Conservation (phyloP, 441 rosid genomes). For the Gossypium gossypioides region DNA sequence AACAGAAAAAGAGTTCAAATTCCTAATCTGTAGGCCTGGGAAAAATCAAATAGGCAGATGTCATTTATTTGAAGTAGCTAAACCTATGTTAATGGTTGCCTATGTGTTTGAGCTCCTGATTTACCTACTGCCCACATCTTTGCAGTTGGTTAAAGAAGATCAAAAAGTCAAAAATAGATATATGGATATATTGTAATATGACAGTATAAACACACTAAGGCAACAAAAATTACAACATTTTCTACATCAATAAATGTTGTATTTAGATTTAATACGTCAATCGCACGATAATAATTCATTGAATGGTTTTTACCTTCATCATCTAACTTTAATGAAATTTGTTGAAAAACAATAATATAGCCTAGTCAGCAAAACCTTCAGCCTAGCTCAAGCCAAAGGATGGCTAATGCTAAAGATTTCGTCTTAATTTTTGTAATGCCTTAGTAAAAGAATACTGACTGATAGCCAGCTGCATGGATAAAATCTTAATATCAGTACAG, state of each 20-base stretch:
- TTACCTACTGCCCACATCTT: neutral
- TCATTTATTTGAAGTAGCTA: neutral
- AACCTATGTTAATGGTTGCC: neutral
- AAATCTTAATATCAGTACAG: neutral
- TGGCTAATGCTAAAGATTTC: no score
- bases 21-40: neutral
- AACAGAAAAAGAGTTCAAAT: neutral
- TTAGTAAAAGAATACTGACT: neutral
- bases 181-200: neutral
- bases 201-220: neutral
- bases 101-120: neutral
- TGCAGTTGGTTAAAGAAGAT: neutral
- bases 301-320: neutral
- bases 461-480: neutral
- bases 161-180: neutral
- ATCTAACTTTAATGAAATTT: neutral
- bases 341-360: neutral
- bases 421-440: no score
- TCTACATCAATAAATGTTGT: neutral
- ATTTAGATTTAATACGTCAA: neutral
- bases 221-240: neutral
- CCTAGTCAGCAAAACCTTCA: neutral
- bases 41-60: neutral
- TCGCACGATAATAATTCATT: neutral
- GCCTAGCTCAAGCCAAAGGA: neutral